These are phyloP conservation scores for Hemileccinum impolitum DNA, from an alignment of 768 basidiomycete genomes.

Conservation along the genomic window DNA sequence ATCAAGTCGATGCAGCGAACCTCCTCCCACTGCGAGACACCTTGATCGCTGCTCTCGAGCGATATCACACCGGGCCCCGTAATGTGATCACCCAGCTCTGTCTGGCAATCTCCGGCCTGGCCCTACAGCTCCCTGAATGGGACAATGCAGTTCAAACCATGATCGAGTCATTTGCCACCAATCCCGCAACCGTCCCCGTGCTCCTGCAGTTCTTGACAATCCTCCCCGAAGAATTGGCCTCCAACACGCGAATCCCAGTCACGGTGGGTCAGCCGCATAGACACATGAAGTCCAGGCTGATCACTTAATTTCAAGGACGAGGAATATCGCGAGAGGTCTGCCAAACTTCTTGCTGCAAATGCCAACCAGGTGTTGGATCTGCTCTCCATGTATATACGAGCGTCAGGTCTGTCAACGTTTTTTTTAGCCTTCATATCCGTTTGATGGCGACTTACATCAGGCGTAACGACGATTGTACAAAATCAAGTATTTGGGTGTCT, in stretches of 20 bases:
- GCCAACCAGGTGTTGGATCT: constrained; percentile 71
- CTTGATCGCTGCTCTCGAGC: constrained; percentile 69
- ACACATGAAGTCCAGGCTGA: constrained; percentile 8
- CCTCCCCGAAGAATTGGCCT: constrained; percentile 83
- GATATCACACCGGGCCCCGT: constrained; percentile 72
- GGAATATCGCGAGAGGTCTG: constrained; percentile 63
- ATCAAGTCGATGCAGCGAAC: constrained; percentile 75
- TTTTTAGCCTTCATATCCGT: background rate
- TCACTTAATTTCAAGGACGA: constrained; percentile 51
- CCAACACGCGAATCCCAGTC: constrained; percentile 83
- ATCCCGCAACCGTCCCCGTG: constrained; percentile 78
- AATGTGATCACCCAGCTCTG: constrained; percentile 87
- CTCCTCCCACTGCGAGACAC: constrained; percentile 84
- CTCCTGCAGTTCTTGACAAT: constrained; percentile 87
- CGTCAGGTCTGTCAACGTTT: constrained; percentile 58
- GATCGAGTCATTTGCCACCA: constrained; percentile 82
- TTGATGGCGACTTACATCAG: constrained; percentile 41
- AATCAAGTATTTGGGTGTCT: constrained; percentile 80
- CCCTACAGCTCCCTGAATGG: constrained; percentile 88
- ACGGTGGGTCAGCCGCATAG: constrained; percentile 55
- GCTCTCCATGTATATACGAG: constrained; percentile 84
- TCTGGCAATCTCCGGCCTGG: constrained; percentile 85
- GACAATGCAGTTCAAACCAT: constrained; percentile 72
- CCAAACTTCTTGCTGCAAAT: constrained; percentile 62
- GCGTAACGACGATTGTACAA: constrained; percentile 77